A percentile compares a stretch with the other conserved stretches of the same genome.
These are phyloP conservation scores for Komagataella kurtzmanii DNA, from an alignment of 805 yeast species.

Conservation along the genomic window DNA sequence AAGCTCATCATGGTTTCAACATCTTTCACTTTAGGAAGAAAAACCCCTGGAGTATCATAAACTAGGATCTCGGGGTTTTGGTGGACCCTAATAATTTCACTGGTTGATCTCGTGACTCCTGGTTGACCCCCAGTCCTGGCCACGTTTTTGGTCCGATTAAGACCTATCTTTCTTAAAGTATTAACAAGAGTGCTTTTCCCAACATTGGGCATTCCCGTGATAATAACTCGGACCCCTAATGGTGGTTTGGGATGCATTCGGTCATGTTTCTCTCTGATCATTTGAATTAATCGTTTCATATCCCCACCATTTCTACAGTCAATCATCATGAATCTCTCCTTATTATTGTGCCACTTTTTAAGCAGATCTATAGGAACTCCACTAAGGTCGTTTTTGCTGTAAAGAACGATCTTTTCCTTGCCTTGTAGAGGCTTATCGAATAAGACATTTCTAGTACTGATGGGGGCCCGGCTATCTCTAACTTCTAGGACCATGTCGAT, in stretches of 20 bases:
- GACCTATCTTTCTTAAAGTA: constrained; percentile 35
- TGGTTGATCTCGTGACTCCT: constrained; percentile 75
- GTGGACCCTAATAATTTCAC: constrained; percentile 57
- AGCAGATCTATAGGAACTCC: constrained; percentile 25
- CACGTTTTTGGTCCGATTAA: constrained; percentile 33
- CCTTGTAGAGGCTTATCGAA: constrained; percentile 51
- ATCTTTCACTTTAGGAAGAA: constrained; percentile 59
- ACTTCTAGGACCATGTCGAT: constrained; percentile 74
- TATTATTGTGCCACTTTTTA: constrained; percentile 31
- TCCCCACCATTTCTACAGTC: constrained; percentile 43
- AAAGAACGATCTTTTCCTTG: constrained; percentile 48
- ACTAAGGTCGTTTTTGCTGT: constrained; percentile 64
- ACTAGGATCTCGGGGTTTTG: constrained; percentile 51
- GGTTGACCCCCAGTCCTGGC: constrained; percentile 82
- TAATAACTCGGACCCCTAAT: constrained; percentile 60
- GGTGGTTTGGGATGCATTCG: constrained; percentile 63
- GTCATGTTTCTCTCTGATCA: constrained; percentile 30
- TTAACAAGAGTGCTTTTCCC: constrained; percentile 88
- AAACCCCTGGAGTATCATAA: constrained; percentile 90
- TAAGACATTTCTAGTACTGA: constrained; percentile 70
- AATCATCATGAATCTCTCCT: constrained; percentile 35
- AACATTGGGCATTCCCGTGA: constrained; percentile 96
- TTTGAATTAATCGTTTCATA: constrained; percentile 33
- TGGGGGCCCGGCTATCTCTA: constrained; percentile 82
- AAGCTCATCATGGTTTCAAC: constrained; percentile 63